phyloP scores from a whole-genome alignment of 768 basidiomycete genomes.

The Agrocybe pediades region DNA sequence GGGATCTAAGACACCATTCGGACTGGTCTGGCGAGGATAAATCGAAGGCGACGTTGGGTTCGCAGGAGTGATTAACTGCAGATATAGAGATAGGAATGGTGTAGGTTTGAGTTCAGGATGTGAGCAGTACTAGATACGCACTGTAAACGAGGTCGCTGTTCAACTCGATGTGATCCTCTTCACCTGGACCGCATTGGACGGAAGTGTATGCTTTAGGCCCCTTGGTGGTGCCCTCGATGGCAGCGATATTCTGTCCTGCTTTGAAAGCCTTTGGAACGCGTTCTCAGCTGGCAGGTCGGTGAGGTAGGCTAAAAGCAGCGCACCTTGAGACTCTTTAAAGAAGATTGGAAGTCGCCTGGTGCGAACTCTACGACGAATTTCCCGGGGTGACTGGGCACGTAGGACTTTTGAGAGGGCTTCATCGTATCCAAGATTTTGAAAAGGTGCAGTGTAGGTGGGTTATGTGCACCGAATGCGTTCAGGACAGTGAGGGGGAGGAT shows the following conservation, averaged over 20 bases:
- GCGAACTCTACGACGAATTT: conserved; percentile 37
- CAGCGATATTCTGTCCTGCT: conserved; percentile 36
- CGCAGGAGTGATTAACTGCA: conserved; percentile 64
- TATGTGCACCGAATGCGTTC: too few species aligned
- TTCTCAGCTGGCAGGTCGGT: background rate
- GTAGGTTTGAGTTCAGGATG: too few species aligned
- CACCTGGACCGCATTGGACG: conserved; percentile 50
- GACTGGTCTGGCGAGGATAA: conserved; percentile 40
- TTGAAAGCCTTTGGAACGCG: conserved; percentile 31
- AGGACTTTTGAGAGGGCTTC: conserved; percentile 29
- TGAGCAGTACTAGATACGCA: conserved; percentile 24
- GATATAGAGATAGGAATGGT: background rate
- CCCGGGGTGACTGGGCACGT: conserved; percentile 32
- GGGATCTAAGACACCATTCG: conserved; percentile 51
- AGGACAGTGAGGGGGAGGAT: background rate
- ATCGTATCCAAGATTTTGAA: conserved; percentile 9
- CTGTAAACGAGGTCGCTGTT: conserved; percentile 64
- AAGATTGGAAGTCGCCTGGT: conserved; percentile 37
- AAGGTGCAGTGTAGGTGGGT: too few species aligned
- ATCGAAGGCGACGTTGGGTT: conserved; percentile 58
- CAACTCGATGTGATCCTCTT: conserved; percentile 53
- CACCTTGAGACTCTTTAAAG: conserved; percentile 37
- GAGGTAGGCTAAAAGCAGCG: too few species aligned
- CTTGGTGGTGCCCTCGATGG: conserved; percentile 30
- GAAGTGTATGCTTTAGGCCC: conserved; percentile 48